A percentile compares a stretch with the other conserved stretches of the same genome.
Conservation (phyloP, 2,329 filamentous ascomycete genomes). For the Sclerotiophoma versabilis region DNA sequence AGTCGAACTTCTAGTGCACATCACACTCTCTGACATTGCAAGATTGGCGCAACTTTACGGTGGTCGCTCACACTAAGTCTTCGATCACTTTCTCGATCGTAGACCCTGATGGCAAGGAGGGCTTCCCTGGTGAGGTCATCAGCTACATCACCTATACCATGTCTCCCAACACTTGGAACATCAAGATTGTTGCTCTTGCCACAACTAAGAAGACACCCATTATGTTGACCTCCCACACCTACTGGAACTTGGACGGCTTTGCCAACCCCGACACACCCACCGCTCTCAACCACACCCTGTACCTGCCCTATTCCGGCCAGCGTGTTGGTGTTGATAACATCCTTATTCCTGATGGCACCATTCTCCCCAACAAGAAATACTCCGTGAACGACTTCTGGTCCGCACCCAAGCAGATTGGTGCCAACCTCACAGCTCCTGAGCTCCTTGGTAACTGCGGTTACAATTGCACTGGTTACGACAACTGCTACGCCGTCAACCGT, state of each 20-base stretch:
- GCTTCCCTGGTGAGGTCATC: slow-evolving; percentile 79
- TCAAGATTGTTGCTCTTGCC: slow-evolving; percentile 74
- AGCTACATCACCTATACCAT: slow-evolving; percentile 78
- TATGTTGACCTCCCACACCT: slow-evolving; percentile 78
- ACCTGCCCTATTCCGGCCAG: slow-evolving; percentile 75
- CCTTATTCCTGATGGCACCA: slow-evolving; percentile 60
- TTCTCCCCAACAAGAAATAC: slow-evolving; percentile 71
- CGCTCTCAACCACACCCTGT: slow-evolving; percentile 74
- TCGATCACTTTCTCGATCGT: slow-evolving; percentile 79
- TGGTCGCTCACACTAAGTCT: slow-evolving; percentile 69
- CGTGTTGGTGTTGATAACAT: slow-evolving; percentile 69
- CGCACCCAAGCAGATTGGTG: slow-evolving; percentile 77
- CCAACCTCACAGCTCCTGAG: slow-evolving; percentile 68
- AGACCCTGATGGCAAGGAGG: slow-evolving; percentile 75
- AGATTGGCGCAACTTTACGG: slow-evolving; percentile 76
- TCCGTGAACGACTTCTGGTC: slow-evolving; percentile 86
- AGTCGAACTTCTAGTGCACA: background rate
- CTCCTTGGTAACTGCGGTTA: slow-evolving; percentile 78
- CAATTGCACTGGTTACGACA: slow-evolving; percentile 86
- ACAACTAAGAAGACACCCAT: slow-evolving; percentile 80
- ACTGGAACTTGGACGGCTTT: slow-evolving; percentile 86
- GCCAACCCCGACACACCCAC: slow-evolving; percentile 72
- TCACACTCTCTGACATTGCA: background rate
- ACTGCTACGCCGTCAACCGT: slow-evolving; percentile 73
- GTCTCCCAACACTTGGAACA: slow-evolving; percentile 70